Base-by-base conservation (phyloP, 805 yeast genomes). In the Metschnikowia kofuensis region DNA sequence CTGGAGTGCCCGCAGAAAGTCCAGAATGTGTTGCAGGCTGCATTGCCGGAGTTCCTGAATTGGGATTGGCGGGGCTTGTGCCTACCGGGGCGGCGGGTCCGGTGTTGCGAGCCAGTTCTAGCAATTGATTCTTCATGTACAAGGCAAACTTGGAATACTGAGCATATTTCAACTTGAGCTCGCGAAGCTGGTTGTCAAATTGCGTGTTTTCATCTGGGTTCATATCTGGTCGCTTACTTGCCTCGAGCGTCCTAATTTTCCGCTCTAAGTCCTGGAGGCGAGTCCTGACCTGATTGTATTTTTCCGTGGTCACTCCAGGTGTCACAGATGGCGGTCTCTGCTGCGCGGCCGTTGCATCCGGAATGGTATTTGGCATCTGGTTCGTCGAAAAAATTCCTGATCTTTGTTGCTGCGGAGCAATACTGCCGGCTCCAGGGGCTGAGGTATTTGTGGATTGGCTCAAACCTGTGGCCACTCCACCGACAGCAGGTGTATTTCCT, bases 101-200 rank as follows among this genome's bases (percentile, higher is more conserved):
- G 6, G 47, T 48, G n/a, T 35, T 31, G 2, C 55, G 51, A 6
- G 66, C 69, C 56, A 63, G 69, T 39, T 67, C 70, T 39, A 69
- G 58, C 45, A 75, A 62, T 56, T 72, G 75, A 45, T 70, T 67
- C 38, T 70, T 66, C 70, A 80, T 67, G 54, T 73, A 76, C 31
- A 70, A 61, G 1, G 83, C 84, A 42, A 76, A 74, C 48, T 74
- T 74, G 50, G 76, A 78, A 55, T 77, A 80, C 41, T 76, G 77
- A 21, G 75, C 73, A 53, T 74, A 74, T 47, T 79, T 75, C 34
- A 65, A 67, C 49, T 69, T 76, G 54, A 78, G 59, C 35, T 77
- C 77, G 15, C 68, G 66, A 52, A 82, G 79, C 58, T 81, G 82
- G 44, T 72, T 74, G 12, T 71, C 70, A n/a, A 77, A 66, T 38